A percentile compares a stretch with the other conserved stretches of the same genome.
Evolutionary conservation across 1,284 basidiomycete genomes (phyloP).

Genomic region (Papiliotrema nemorosa): DNA sequence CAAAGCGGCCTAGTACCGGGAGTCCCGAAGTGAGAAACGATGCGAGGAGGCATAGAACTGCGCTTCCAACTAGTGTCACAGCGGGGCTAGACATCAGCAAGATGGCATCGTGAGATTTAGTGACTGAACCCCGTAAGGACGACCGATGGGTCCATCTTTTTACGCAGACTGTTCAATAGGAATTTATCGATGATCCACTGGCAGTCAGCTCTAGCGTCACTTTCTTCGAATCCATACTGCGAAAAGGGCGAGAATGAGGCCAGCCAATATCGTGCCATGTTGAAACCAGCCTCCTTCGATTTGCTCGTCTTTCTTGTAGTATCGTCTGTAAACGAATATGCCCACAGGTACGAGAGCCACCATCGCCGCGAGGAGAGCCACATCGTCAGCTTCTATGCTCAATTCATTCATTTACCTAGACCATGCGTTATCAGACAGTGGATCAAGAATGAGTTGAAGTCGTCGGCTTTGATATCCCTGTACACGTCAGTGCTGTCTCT

Average conservation of each 20-base stretch:
- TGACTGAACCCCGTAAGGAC: constrained; percentile 14
- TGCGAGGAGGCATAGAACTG: constrained; percentile 9
- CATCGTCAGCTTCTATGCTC: neutral
- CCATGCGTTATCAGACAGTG: constrained; percentile 22
- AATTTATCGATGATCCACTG: constrained; percentile 25
- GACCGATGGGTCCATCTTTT: constrained; percentile 6
- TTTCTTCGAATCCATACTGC: constrained; percentile 13
- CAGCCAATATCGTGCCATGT: constrained; percentile 14
- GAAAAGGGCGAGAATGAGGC: constrained; percentile 8
- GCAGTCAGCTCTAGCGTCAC: neutral
- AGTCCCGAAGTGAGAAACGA: constrained; percentile 16
- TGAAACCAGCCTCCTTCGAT: constrained; percentile 20
- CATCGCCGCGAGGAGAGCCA: constrained; percentile 23
- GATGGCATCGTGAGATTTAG: neutral
- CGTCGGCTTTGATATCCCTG: constrained; percentile 5
- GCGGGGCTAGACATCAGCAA: constrained; percentile 9
- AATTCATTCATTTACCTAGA: constrained; percentile 12
- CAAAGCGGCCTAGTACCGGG: constrained; percentile 16
- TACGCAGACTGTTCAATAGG: constrained; percentile 8
- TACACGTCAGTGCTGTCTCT: constrained; percentile 2
- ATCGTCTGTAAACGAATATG: constrained; percentile 13
- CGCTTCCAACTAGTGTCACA: constrained; percentile 10
- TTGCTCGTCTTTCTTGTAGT: constrained; percentile 6
- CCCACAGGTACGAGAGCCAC: constrained; percentile 17
- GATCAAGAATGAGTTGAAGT: constrained; percentile 15